Evolutionary conservation across 2,329 filamentous ascomycete species (phyloP), one percentile per base, ranked within the genome.

Genomic region (Pyrenochaeta sp.): DNA sequence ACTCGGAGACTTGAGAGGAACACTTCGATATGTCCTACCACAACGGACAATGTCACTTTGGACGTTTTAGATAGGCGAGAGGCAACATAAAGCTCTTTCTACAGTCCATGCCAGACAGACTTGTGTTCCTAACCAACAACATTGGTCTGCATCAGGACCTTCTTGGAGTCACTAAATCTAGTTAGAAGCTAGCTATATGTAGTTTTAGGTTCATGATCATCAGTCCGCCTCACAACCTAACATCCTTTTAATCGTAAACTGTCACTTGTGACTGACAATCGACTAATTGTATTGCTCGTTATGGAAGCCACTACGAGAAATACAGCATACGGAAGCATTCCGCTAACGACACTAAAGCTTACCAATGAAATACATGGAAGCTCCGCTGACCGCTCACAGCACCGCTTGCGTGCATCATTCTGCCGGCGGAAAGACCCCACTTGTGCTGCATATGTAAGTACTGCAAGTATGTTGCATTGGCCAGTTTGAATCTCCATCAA

Each of bases 351-450:
- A 23, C 51, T 31, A 31, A 47, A 43, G 42, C 51, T 50, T 44
- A 56, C 30, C 44, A 52, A 54, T 58, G 40, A 46, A 33, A 30
- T 32, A 45, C 20, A 31, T n/a, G 15, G 20, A 45, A 51, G 35
- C 47, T 54, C 50, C 51, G 51, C 51, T 42, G 47, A 54, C 50
- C 54, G 50, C 50, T 45, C 32, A 7, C 23, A 3, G 4, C n/a
- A 30, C 37, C 44, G 49, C 44, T 37, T 14, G 27, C 18, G 31
- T 47, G 50, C 32, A 23, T 6, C 29, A 47, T 50, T 45, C 46
- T 52, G 54, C 42, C 45, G 42, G 17, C 49, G 17, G 11, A 23
- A 48, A 54, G 50, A 49, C 50, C 57, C 47, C 55, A 37, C 45
- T 39, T 35, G 4, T 10, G 23, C 17, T 4, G 3, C 12, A 37